Conservation (phyloP, 2,329 filamentous ascomycete genomes). For the Thielaviopsis euricoi region DNA sequence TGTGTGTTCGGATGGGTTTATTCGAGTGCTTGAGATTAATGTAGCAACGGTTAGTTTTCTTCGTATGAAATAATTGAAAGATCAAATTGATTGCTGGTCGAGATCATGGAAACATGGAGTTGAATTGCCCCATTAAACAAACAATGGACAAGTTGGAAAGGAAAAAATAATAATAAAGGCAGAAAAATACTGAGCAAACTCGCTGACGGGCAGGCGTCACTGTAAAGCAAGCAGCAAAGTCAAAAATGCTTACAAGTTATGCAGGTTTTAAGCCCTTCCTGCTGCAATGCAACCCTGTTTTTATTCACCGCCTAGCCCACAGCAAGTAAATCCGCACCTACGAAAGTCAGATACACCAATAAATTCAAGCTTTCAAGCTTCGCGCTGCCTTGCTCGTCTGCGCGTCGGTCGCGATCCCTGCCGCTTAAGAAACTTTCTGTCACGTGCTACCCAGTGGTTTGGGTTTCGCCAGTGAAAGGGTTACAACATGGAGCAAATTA, state of each 20-base stretch:
- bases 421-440: neutral
- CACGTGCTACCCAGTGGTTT: neutral
- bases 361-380: neutral
- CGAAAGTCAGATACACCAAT: too few relatives aligned
- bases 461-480: too few relatives aligned
- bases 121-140: too few relatives aligned
- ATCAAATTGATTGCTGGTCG: neutral
- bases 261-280: neutral
- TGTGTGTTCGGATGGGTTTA: neutral
- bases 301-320: neutral
- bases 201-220: neutral
- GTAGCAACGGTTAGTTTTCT: neutral
- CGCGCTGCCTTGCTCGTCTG: too few relatives aligned
- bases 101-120: too few relatives aligned
- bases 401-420: slow-evolving; percentile 8
- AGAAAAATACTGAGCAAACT: neutral
- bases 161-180: neutral
- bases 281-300: too few relatives aligned
- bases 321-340: neutral
- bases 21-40: too few relatives aligned
- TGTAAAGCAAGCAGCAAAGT: neutral
- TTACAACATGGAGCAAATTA: too few relatives aligned
- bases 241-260: neutral
- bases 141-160: neutral
- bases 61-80: neutral